phyloP scores from a whole-genome alignment of 2,329 filamentous ascomycete genomes.

The Didymella lethalis region DNA sequence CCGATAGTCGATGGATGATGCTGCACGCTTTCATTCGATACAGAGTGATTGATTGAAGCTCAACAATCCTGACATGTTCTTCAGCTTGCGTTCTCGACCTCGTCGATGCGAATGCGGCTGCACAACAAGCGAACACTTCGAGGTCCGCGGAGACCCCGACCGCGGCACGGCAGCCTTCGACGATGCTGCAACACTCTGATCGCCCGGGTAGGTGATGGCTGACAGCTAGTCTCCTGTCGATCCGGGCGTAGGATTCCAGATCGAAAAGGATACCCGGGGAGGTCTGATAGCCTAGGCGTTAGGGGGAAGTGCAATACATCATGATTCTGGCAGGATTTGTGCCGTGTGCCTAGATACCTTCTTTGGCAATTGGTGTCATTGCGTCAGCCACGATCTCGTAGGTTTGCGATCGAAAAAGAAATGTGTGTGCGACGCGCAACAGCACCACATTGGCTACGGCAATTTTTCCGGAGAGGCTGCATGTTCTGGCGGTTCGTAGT shows the following conservation, averaged over 20 bases:
- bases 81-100: neutral
- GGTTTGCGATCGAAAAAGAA: neutral
- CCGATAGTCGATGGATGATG: neutral
- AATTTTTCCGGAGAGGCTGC: neutral
- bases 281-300: conserved; percentile 1
- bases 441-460: neutral
- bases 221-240: conserved; percentile 2
- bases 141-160: neutral
- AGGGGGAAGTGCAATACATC: conserved; percentile 8
- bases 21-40: neutral
- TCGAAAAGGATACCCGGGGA: conserved; percentile 1
- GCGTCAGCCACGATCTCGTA: conserved; percentile 1
- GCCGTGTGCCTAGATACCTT: conserved; percentile 11
- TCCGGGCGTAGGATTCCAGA: conserved; percentile 7
- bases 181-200: conserved; percentile 9
- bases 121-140: neutral
- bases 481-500: neutral
- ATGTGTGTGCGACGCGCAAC: neutral
- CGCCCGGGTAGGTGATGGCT: neutral
- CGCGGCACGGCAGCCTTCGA: neutral
- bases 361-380: conserved; percentile 7
- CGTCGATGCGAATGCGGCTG: neutral
- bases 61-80: conserved; percentile 3
- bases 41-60: neutral
- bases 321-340: conserved; percentile 4